Evolutionary conservation across 148 eudicot genomes (phyloP).

Genomic region (Beta vulgaris): DNA sequence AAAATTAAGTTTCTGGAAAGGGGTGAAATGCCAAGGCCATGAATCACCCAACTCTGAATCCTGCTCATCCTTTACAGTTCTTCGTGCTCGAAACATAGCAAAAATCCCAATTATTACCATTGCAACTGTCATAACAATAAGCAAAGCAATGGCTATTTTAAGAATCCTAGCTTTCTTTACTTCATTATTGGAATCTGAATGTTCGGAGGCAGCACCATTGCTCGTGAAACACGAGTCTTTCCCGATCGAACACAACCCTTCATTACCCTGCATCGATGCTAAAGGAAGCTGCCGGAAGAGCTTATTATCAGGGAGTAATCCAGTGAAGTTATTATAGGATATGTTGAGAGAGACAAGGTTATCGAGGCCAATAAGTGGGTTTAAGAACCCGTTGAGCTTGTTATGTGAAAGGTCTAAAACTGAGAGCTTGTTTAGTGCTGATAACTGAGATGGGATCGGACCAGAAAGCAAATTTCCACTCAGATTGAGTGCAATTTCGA

Average conservation of each 20-base stretch:
- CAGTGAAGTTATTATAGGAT: constrained; percentile 69
- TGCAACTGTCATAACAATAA: constrained; percentile 51
- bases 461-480: constrained; percentile 62
- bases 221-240: constrained; percentile 48
- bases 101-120: constrained; percentile 65
- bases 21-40: constrained; percentile 83
- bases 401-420: constrained; percentile 69
- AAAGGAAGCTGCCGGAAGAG: constrained; percentile 62
- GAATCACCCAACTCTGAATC: constrained; percentile 73
- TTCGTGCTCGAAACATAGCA: constrained; percentile 61
- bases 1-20: constrained; percentile 79
- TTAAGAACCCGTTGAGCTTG: constrained; percentile 55
- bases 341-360: constrained; percentile 73
- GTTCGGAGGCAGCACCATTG: constrained; percentile 20
- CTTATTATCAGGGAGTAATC: constrained; percentile 69
- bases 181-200: constrained; percentile 16
- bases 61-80: constrained; percentile 37
- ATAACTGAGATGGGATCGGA: constrained; percentile 53
- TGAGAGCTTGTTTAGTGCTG: constrained; percentile 61
- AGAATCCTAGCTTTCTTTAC: constrained; percentile 42
- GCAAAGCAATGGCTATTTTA: constrained; percentile 56
- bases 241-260: constrained; percentile 48
- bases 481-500: constrained; percentile 69
- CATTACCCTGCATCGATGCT: constrained; percentile 54
- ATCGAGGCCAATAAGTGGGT: constrained; percentile 45